Conservation (phyloP, 768 basidiomycete genomes). For the Panaeolus papilionaceus region DNA sequence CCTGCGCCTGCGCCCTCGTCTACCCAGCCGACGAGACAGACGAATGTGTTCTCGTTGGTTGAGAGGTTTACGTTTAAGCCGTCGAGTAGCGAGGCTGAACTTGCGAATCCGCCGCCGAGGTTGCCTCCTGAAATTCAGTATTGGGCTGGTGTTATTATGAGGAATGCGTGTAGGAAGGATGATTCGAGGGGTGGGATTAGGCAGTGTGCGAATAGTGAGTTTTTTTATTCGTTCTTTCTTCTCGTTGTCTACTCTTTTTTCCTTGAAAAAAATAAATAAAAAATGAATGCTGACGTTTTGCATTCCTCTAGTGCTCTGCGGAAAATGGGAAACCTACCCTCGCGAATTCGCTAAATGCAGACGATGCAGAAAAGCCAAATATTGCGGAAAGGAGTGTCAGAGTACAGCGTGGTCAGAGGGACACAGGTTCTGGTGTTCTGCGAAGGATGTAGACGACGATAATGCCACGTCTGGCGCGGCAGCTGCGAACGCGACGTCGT, state of each 20-base stretch:
- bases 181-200: slow-evolving; percentile 91
- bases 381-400: slow-evolving; percentile 97
- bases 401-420: slow-evolving; percentile 97
- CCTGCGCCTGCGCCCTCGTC: slow-evolving; percentile 28
- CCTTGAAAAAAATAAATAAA: too few species aligned
- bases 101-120: slow-evolving; percentile 69
- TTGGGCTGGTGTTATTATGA: slow-evolving; percentile 99
- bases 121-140: slow-evolving; percentile 94
- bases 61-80: slow-evolving; percentile 97
- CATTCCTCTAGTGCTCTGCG: slow-evolving; percentile 78
- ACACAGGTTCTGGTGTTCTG: slow-evolving; percentile 93
- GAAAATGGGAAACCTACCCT: slow-evolving; percentile 91
- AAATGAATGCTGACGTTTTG: neutral
- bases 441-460: slow-evolving; percentile 59
- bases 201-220: slow-evolving; percentile 95
- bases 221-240: slow-evolving; percentile 7
- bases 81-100: slow-evolving; percentile 76
- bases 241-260: slow-evolving; percentile 14
- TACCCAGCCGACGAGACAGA: slow-evolving; percentile 74
- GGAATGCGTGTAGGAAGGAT: slow-evolving; percentile 98
- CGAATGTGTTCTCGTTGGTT: slow-evolving; percentile 95
- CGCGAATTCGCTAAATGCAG: slow-evolving; percentile 98
- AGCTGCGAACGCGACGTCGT: slow-evolving; percentile 16
- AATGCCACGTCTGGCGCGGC: slow-evolving; percentile 17
- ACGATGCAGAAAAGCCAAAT: slow-evolving; percentile 96